Evolutionary conservation across 805 yeast genomes (phyloP).

Genomic region (Isabelozyma heimii): DNA sequence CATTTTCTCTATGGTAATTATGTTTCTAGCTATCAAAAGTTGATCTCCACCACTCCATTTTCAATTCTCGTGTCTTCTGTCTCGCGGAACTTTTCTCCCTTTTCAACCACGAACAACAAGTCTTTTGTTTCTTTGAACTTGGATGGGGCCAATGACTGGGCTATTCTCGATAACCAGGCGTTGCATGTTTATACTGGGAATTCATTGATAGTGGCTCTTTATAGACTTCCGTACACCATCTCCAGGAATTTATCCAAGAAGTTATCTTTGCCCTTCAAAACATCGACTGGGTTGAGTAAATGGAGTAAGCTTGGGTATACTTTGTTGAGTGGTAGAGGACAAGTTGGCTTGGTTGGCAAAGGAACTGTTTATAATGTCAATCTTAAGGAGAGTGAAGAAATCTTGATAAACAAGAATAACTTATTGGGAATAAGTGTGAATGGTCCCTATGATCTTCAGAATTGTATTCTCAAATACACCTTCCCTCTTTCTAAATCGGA

Average conservation of each 20-base stretch:
- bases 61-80: conserved; percentile 43
- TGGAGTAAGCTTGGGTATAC: conserved; percentile 42
- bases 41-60: conserved; percentile 48
- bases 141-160: conserved; percentile 67
- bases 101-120: conserved; percentile 18
- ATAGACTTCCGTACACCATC: conserved; percentile 37
- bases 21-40: conserved; percentile 43
- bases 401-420: conserved; percentile 44
- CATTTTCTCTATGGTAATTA: conserved; percentile 45
- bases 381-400: conserved; percentile 45
- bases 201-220: conserved; percentile 41
- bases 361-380: conserved; percentile 52
- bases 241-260: conserved; percentile 29
- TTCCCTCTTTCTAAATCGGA: conserved; percentile 6
- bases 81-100: conserved; percentile 12
- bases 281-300: conserved; percentile 40
- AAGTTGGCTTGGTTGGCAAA: conserved; percentile 49
- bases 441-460: conserved; percentile 45
- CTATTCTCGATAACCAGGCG: conserved; percentile 45
- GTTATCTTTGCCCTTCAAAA: conserved; percentile 15
- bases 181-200: conserved; percentile 54
- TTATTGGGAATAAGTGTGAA: conserved; percentile 50
- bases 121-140: conserved; percentile 45
- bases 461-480: conserved; percentile 30
- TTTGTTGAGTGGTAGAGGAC: conserved; percentile 57